Conservation (phyloP, 306 rosid species). For the Cucumis hystrix region DNA sequence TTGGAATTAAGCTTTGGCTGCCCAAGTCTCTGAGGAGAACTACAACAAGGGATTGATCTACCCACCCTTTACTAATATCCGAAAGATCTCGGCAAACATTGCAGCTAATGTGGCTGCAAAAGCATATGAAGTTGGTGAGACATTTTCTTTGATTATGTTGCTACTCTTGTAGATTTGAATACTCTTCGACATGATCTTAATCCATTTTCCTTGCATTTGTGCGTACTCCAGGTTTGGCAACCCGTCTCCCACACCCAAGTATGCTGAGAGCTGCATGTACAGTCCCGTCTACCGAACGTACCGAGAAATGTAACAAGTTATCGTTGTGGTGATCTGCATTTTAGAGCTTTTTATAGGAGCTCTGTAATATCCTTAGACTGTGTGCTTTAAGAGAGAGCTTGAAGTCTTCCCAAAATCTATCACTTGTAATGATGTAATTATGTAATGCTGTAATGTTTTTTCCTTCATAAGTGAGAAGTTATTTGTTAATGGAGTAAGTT, state of each 20-base stretch:
- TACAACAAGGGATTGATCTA: conserved; percentile 45
- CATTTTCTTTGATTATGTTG: background rate
- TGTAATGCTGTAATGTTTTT: background rate
- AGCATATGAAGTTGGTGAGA: conserved; percentile 73
- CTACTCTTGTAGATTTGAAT: background rate
- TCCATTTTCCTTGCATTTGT: too few species aligned
- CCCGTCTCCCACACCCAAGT: conserved; percentile 75
- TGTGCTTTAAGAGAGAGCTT: background rate
- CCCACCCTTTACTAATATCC: conserved; percentile 63
- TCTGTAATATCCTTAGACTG: background rate
- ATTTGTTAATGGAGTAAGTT: background rate
- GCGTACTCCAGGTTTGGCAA: conserved; percentile 47
- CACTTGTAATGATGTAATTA: background rate
- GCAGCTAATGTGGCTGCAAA: conserved; percentile 88
- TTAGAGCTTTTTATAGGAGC: background rate
- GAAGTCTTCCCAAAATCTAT: background rate
- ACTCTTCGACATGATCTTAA: background rate
- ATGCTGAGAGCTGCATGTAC: conserved; percentile 93
- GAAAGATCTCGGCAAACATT: conserved; percentile 71
- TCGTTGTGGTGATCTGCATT: background rate
- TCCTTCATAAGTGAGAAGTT: background rate
- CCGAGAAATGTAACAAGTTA: conserved; percentile 21
- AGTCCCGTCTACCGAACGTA: conserved; percentile 54
- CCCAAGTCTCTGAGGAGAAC: conserved; percentile 50
- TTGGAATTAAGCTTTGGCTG: conserved; percentile 29